Evolutionary conservation across 176 grass and related monocot genomes (phyloP).

Genomic region (Musa troglodytarum): DNA sequence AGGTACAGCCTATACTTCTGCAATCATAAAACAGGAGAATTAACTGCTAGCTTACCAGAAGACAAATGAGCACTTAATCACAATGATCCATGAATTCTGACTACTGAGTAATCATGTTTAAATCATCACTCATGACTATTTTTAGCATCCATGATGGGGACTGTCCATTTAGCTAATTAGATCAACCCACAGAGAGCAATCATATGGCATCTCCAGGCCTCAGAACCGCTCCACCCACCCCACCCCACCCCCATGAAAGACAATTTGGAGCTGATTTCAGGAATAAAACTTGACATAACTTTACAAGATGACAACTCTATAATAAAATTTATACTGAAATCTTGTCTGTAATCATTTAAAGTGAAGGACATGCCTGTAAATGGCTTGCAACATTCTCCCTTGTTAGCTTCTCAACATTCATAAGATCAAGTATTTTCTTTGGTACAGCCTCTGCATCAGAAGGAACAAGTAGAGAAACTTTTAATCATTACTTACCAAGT

Average conservation of each 20-base stretch:
- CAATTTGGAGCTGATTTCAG: no score
- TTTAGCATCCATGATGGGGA: no score
- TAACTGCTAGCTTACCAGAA: neutral
- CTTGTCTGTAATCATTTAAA: neutral
- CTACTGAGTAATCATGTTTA: no score
- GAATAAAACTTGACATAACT: neutral
- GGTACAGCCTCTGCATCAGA: conserved; percentile 42
- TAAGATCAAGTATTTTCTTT: conserved; percentile 48
- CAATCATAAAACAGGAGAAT: conserved; percentile 17
- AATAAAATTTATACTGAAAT: neutral
- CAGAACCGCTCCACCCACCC: no score
- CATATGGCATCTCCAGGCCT: no score
- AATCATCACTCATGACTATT: no score
- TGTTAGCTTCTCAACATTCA: conserved; percentile 44
- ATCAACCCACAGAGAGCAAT: no score
- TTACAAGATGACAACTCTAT: neutral
- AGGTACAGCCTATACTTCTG: conserved; percentile 62
- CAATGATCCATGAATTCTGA: no score
- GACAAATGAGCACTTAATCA: neutral
- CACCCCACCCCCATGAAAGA: no score
- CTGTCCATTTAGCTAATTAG: no score
- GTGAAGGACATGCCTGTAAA: conserved; percentile 39
- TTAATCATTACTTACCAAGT: neutral
- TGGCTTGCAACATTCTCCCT: conserved; percentile 58
- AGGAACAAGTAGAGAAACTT: neutral